Conservation (phyloP, 2,329 filamentous ascomycete genomes). For the Leptodontidium sp. region DNA sequence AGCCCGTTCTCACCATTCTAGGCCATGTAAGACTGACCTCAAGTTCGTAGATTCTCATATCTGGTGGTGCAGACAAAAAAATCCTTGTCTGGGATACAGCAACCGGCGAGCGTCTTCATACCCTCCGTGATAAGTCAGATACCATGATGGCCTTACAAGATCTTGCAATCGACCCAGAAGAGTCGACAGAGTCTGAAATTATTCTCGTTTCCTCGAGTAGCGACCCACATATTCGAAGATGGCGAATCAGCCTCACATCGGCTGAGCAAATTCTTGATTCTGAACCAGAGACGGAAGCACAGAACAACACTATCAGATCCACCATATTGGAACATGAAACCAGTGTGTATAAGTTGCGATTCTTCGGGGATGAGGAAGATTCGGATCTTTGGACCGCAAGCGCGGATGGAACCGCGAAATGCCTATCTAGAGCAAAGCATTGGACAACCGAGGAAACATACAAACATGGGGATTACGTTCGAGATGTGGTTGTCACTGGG, state of each 20-base stretch:
- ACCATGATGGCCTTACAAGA: conserved; percentile 82
- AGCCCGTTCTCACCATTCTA: conserved; percentile 17
- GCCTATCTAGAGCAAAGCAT: conserved; percentile 71
- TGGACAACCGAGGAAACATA: conserved; percentile 79
- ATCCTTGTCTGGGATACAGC: conserved; percentile 84
- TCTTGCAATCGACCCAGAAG: conserved; percentile 76
- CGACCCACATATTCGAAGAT: conserved; percentile 80
- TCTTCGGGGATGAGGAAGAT: conserved; percentile 68
- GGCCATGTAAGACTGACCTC: conserved; percentile 16
- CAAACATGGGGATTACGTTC: conserved; percentile 87
- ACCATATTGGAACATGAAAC: conserved; percentile 86
- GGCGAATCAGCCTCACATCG: conserved; percentile 65
- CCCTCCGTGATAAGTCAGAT: conserved; percentile 75
- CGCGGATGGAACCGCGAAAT: conserved; percentile 87
- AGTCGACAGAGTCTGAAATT: conserved; percentile 58
- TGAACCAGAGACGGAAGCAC: conserved; percentile 43
- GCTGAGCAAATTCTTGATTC: conserved; percentile 62
- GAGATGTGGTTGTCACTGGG: conserved; percentile 78
- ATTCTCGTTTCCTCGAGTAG: conserved; percentile 82
- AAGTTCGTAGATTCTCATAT: conserved; percentile 62
- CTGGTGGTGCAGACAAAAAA: conserved; percentile 80
- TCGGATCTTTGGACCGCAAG: conserved; percentile 90
- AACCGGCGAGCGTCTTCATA: conserved; percentile 74
- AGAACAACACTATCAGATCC: conserved; percentile 51
- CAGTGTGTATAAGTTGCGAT: conserved; percentile 82